Evolutionary conservation across 352 stramenopile genomes (phyloP), one percentile per base, ranked within the genome.

Genomic region (Globisporangium nodosum): DNA sequence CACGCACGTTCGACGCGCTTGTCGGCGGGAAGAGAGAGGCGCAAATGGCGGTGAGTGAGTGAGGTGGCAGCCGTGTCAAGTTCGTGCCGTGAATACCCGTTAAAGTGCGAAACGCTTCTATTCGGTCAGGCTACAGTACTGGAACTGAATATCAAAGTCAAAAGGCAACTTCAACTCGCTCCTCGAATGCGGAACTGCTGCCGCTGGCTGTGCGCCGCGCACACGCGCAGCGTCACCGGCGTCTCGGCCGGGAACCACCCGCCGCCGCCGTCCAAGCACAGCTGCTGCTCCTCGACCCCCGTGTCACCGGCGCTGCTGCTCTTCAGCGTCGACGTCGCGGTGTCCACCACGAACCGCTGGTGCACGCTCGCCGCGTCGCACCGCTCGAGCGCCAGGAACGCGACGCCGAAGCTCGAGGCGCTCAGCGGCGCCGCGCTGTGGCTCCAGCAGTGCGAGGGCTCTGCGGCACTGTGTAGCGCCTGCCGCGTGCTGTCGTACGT

Each of bases 211-310:
- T 49, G 35, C 7, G 9, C 20, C 5, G 48, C 58, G 40, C 58
- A 63, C 21, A 13, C 9, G 8, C 40, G 11, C 49, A 63, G 52
- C 42, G 31, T 1, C 27, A 63, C 50, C 21, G 31, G n/a, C 6
- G 50, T 58, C 50, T 63, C 58, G 3, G 3, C 13, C 1, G 50
- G 50, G 16, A 63, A 49, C 58, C 42, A 56, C 31, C 58, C 58
- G 5, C 50, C 58, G 13, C 58, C 58, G 43, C 48, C 58, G 18
- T 63, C 58, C 20, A 58, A 20, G n/a, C 58, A 63, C 21, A 61
- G 54, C 1, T 37, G 33, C 33, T 37, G 5, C 33, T 6, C 3
- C 11, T 43, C 37, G 8, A 3, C 2, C 35, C 11, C 35, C 37
- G 37, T 18, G 24, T 27, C 24, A 39, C 39, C 40, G 4, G 5